Evolutionary conservation across 352 stramenopile species (phyloP).

Genomic region (Globisporangium canariense): DNA sequence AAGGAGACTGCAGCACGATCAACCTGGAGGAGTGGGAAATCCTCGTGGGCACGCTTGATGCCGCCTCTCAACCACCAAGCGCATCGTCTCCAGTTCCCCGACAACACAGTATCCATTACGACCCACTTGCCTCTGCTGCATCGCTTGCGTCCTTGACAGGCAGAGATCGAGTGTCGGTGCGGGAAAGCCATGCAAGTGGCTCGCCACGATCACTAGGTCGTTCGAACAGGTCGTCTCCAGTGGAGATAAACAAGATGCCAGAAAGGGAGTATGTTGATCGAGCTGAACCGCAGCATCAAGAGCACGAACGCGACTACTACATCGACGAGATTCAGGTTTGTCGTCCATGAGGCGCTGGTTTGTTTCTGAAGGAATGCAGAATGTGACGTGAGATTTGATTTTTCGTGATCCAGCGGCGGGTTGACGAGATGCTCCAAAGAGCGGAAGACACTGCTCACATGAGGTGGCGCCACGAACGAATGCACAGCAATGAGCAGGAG

Average conservation of each 20-base stretch:
- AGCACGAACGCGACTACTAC: conserved; percentile 24
- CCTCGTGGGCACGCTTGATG: conserved; percentile 59
- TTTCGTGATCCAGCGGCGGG: conserved; percentile 27
- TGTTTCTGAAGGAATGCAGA: not conserved
- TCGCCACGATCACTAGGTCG: conserved; percentile 3
- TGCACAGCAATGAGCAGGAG: conserved; percentile 27
- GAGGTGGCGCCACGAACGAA: conserved; percentile 15
- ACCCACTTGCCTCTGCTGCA: not conserved
- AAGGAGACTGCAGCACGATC: conserved; percentile 51
- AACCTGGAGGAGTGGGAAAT: conserved; percentile 66
- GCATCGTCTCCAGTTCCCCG: not conserved
- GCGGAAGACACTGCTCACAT: conserved; percentile 29
- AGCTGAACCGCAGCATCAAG: not conserved
- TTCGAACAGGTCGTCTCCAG: conserved; percentile 2
- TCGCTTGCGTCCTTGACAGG: not conserved
- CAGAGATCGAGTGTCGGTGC: conserved; percentile 1
- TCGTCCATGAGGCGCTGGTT: not conserved
- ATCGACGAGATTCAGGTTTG: conserved; percentile 44
- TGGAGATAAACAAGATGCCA: not conserved
- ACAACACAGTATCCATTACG: not conserved
- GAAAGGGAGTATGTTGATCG: not conserved
- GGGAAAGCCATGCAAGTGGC: conserved; percentile 2
- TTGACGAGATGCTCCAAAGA: conserved; percentile 44
- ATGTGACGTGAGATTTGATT: not conserved
- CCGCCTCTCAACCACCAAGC: conserved; percentile 38